Evolutionary conservation across 176 grass and related monocot genomes (phyloP).

Genomic region (Phyllostachys edulis): DNA sequence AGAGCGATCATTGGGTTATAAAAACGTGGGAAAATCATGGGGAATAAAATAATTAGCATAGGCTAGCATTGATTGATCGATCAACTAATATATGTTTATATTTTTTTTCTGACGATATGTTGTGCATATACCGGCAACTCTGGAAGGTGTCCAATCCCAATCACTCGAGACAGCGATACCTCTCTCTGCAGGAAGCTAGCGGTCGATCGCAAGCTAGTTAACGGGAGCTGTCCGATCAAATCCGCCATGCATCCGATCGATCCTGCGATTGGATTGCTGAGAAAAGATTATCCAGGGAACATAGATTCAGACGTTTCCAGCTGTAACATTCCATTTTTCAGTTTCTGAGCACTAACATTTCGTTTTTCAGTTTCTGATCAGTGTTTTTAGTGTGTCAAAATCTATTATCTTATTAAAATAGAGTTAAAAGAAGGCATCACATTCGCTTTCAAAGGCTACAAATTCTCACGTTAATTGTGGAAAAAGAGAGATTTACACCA

Average conservation of each 20-base stretch:
- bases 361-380: too few relatives aligned
- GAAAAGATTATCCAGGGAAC: constrained; percentile 10
- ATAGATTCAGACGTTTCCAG: constrained; percentile 11
- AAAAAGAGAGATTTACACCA: too few relatives aligned
- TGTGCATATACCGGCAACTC: constrained; percentile 6
- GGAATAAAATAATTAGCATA: constrained; percentile 9
- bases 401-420: too few relatives aligned
- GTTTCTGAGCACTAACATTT: too few relatives aligned
- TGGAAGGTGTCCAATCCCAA: constrained; percentile 55
- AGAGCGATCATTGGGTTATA: background rate
- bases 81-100: background rate
- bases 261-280: constrained; percentile 15
- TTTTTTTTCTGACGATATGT: background rate
- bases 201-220: background rate
- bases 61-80: background rate
- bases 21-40: constrained; percentile 26
- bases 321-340: too few relatives aligned
- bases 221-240: constrained; percentile 6
- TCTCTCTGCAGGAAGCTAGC: constrained; percentile 2
- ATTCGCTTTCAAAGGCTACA: too few relatives aligned
- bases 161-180: constrained; percentile 36
- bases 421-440: too few relatives aligned
- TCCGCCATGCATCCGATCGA: background rate
- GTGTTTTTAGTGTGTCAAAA: too few relatives aligned
- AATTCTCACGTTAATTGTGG: too few relatives aligned